Percentiles rank a stretch among this genome's conserved stretches.
Evolutionary conservation across 306 rosid species (phyloP).

Genomic region (Cercis canadensis): DNA sequence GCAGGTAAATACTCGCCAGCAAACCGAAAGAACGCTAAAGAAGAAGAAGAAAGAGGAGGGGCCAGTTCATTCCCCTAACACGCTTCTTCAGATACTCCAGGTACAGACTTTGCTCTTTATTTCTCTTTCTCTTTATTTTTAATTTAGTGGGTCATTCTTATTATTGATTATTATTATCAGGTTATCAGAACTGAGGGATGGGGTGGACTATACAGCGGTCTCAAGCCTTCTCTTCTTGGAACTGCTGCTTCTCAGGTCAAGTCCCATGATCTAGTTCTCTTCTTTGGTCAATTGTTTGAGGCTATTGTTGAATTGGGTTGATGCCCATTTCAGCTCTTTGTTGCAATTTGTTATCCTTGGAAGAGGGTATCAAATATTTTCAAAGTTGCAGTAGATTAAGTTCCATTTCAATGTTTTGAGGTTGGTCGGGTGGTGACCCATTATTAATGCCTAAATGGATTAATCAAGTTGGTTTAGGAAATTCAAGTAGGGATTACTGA

Average conservation of each 20-base stretch:
- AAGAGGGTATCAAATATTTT: not conserved
- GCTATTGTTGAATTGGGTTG: not conserved
- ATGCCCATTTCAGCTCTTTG: not conserved
- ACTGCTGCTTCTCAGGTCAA: conserved; percentile 93
- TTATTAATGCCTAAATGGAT: not conserved
- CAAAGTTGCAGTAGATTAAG: not conserved
- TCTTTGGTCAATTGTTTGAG: not conserved
- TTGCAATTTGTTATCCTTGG: not conserved
- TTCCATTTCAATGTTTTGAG: not conserved
- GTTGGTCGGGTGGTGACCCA: not conserved
- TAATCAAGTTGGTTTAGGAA: not conserved
- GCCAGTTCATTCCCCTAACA: conserved; percentile 34
- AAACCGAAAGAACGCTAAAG: conserved; percentile 78
- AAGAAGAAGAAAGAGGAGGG: conserved; percentile 34
- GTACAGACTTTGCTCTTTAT: conserved; percentile 36
- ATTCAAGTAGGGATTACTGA: not conserved
- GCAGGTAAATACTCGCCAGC: conserved; percentile 88
- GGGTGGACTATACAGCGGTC: conserved; percentile 92
- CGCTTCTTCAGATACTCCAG: conserved; percentile 79
- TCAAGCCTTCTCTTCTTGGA: conserved; percentile 84
- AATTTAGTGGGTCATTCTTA: not conserved
- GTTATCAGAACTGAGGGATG: conserved; percentile 73
- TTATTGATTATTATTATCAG: conserved; percentile 39
- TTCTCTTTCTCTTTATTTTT: not conserved
- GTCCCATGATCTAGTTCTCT: not conserved